Evolutionary conservation across 1,284 basidiomycete genomes (phyloP).

Genomic region (Boletellus dicymbophilus): DNA sequence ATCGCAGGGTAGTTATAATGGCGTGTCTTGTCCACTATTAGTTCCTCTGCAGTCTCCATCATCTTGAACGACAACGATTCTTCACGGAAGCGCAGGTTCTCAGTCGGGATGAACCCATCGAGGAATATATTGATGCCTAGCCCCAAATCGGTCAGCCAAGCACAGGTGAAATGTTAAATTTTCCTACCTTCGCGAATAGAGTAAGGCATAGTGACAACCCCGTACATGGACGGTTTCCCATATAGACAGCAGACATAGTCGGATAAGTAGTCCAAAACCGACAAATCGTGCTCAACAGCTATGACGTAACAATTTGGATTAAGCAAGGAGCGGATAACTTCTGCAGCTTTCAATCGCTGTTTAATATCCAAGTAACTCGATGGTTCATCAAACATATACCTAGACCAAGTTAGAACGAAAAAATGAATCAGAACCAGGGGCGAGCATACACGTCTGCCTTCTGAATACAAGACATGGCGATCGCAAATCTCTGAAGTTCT

Average conservation of each 20-base stretch:
- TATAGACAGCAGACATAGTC: slow-evolving; percentile 98
- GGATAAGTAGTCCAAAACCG: slow-evolving; percentile 95
- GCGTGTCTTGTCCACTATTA: slow-evolving; percentile 80
- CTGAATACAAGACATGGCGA: slow-evolving; percentile 92
- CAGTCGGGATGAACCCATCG: slow-evolving; percentile 97
- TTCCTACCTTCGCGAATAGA: slow-evolving; percentile 90
- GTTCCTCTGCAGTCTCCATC: slow-evolving; percentile 90
- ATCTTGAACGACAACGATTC: slow-evolving; percentile 96
- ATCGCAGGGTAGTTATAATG: slow-evolving; percentile 91
- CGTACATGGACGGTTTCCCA: slow-evolving; percentile 95
- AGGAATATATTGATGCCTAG: slow-evolving; percentile 96
- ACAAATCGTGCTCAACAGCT: slow-evolving; percentile 97
- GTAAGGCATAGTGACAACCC: slow-evolving; percentile 97
- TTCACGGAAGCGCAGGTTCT: slow-evolving; percentile 95
- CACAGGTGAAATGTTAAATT: background rate
- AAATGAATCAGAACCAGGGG: background rate
- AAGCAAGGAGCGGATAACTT: slow-evolving; percentile 88
- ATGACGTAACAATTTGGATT: slow-evolving; percentile 87
- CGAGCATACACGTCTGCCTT: slow-evolving; percentile 81
- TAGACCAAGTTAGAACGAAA: slow-evolving; percentile 31
- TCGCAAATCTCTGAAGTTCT: slow-evolving; percentile 95
- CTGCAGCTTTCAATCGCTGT: slow-evolving; percentile 94
- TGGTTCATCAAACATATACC: slow-evolving; percentile 97
- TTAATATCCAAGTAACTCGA: slow-evolving; percentile 96
- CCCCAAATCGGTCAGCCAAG: slow-evolving; percentile 5